Evolutionary conservation across 176 grass and related monocot species (phyloP).

Genomic region (Hyparrhenia diplandra): DNA sequence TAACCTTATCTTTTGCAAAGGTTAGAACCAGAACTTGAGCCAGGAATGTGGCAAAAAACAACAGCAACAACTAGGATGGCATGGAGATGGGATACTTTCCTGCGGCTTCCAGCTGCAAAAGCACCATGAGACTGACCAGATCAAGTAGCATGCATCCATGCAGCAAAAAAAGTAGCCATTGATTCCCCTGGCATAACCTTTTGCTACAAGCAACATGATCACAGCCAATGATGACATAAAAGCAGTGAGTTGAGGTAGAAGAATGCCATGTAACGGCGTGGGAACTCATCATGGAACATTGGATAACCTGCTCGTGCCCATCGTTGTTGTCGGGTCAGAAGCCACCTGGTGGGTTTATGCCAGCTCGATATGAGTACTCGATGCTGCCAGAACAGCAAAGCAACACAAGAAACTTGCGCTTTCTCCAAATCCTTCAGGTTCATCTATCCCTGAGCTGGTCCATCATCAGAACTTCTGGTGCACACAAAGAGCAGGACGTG

Average conservation of each 20-base stretch:
- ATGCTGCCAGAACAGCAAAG: conserved; percentile 53
- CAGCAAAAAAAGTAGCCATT: not conserved
- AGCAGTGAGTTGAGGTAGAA: conserved; percentile 53
- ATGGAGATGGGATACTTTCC: no score
- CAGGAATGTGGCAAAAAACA: no score
- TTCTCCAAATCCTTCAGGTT: conserved; percentile 31
- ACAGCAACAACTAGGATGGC: no score
- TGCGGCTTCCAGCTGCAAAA: no score
- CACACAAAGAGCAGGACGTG: conserved; percentile 12
- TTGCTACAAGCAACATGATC: conserved; percentile 49
- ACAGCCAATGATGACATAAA: conserved; percentile 54
- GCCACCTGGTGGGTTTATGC: conserved; percentile 54
- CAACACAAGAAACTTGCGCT: conserved; percentile 43
- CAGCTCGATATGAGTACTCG: conserved; percentile 50
- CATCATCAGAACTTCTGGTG: not conserved
- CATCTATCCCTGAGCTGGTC: not conserved
- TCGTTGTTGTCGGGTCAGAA: conserved; percentile 36
- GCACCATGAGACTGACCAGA: no score
- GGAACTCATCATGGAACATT: conserved; percentile 41
- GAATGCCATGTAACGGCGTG: conserved; percentile 28
- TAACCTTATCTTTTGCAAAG: no score
- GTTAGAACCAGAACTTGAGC: no score
- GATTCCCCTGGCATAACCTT: conserved; percentile 35
- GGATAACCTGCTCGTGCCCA: conserved; percentile 28
- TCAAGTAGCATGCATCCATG: no score